Evolutionary conservation across 140 eudicot genomes (phyloP), one percentile per base, ranked within the genome.

Genomic region (Erigeron philadelphicus): DNA sequence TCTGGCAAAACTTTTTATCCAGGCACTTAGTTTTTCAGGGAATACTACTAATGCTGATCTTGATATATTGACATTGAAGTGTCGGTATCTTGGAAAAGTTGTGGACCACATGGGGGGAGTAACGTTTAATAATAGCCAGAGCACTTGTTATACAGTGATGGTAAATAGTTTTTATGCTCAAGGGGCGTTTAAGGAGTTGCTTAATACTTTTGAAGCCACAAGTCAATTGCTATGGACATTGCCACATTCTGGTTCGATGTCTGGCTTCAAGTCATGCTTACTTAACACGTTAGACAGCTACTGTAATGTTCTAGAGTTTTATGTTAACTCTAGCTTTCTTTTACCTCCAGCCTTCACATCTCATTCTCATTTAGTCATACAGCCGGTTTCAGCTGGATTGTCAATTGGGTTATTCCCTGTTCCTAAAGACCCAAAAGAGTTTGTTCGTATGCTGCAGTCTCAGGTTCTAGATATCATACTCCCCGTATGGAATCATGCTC

Each of bases 121-220:
- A 35, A 73, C 77, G 53, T 87, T 74, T 70, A 86, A 87, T 60
- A 73, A 56, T 45, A 80, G 84, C 61, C 79, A 83, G 9, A 82
- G 85, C 12, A 78, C 80, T 18, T 82, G 86, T 67, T 73, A 75
- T 69, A 67, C 86, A 31, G 71, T 78, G 31, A 82, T 87, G 88
- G 67, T 87, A 45, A 87, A 87, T 75, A 80, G 80, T 61, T 84
- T 87, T 31, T 84, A 87, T 70, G 95, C 78, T 56, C 83, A 81
- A 49, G 95, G 95, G 46, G 77, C 90, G 35, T 84, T 87, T 48
- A 84, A 82, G 71, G 84, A 84, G 72, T 80, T 87, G 17, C 84
- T 84, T 45, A 87, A 85, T 17, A 87, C 95, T 61, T 87, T 87
- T 80, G 90, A 84, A 70, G 95, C 95, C 50, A 87, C 95, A 5